phyloP scores from a whole-genome alignment of 768 basidiomycete species.

The Phanerochaete sordida region DNA sequence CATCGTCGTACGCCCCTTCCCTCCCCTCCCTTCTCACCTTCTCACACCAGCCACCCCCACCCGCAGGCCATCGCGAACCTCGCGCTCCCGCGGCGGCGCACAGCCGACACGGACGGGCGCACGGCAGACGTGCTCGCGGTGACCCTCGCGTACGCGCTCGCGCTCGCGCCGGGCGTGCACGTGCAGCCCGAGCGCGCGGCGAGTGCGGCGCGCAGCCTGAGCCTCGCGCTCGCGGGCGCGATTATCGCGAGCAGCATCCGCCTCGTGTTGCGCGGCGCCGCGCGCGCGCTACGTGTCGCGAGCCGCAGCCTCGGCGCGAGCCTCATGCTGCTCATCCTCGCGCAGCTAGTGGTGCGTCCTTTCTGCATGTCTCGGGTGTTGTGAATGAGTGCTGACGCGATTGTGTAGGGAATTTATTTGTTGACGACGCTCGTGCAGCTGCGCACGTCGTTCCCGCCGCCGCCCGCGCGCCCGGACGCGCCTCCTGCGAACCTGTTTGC shows the following conservation, averaged over 20 bases:
- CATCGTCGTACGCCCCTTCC: conserved; percentile 55
- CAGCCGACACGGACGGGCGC: background rate
- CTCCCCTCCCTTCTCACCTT: background rate
- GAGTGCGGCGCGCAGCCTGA: conserved; percentile 48
- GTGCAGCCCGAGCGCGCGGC: conserved; percentile 31
- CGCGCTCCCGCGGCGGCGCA: conserved; percentile 30
- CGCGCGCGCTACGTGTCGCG: conserved; percentile 57
- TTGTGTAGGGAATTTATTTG: conserved; percentile 69
- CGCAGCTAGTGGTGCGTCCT: conserved; percentile 73
- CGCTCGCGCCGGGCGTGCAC: conserved; percentile 34
- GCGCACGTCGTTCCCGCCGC: conserved; percentile 75
- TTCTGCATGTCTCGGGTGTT: background rate
- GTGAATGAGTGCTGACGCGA: background rate
- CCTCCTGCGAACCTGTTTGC: conserved; percentile 53
- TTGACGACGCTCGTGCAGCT: conserved; percentile 81
- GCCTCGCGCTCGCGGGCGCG: conserved; percentile 67
- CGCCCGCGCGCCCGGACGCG: conserved; percentile 29
- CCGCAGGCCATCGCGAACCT: conserved; percentile 50
- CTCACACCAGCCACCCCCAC: background rate
- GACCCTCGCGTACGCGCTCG: conserved; percentile 36
- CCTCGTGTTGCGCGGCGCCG: conserved; percentile 64
- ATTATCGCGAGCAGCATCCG: conserved; percentile 75
- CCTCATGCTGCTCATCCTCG: conserved; percentile 71
- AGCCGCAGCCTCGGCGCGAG: conserved; percentile 71
- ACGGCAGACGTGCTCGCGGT: conserved; percentile 38